Conservation (phyloP, 192 early-diverging fungal species). For the Mortierella hygrophila region DNA sequence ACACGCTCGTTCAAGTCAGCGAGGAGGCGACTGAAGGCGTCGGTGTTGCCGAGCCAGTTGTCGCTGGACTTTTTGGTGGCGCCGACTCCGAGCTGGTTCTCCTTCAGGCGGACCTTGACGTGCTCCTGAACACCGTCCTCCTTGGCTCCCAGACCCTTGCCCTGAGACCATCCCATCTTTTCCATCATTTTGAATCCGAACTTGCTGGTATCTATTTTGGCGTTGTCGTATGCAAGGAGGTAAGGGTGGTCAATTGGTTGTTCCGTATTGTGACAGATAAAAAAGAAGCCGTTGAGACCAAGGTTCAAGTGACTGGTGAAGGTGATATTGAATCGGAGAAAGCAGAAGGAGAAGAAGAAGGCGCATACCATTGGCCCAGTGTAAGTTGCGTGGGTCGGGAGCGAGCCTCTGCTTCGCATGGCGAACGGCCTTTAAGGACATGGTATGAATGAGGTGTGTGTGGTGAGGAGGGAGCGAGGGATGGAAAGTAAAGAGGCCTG, state of each 20-base stretch:
- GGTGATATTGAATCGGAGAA: background rate
- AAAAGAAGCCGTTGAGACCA: background rate
- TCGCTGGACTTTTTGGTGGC: constrained; percentile 88
- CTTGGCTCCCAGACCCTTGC: constrained; percentile 92
- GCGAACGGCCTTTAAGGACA: constrained; percentile 53
- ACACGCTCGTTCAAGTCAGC: constrained; percentile 79
- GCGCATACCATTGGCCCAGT: constrained; percentile 84
- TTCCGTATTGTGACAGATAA: background rate
- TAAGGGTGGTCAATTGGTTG: background rate
- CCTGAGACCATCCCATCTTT: constrained; percentile 97
- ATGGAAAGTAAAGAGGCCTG: background rate
- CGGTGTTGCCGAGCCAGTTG: constrained; percentile 96
- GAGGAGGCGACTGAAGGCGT: constrained; percentile 86
- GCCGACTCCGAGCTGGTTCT: constrained; percentile 91
- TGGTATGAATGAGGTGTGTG: constrained; percentile 23
- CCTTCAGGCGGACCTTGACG: constrained; percentile 89
- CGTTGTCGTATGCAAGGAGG: background rate
- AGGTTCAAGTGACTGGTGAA: background rate
- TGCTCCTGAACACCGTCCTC: constrained; percentile 88
- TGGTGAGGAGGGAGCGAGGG: background rate
- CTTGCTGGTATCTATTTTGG: constrained; percentile 75
- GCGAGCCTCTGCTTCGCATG: constrained; percentile 82
- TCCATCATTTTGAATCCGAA: constrained; percentile 92
- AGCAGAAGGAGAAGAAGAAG: background rate
- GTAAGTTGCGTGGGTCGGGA: constrained; percentile 92